Conservation (phyloP, 805 yeast species). For the Zygosaccharomyces gambellarensis region DNA sequence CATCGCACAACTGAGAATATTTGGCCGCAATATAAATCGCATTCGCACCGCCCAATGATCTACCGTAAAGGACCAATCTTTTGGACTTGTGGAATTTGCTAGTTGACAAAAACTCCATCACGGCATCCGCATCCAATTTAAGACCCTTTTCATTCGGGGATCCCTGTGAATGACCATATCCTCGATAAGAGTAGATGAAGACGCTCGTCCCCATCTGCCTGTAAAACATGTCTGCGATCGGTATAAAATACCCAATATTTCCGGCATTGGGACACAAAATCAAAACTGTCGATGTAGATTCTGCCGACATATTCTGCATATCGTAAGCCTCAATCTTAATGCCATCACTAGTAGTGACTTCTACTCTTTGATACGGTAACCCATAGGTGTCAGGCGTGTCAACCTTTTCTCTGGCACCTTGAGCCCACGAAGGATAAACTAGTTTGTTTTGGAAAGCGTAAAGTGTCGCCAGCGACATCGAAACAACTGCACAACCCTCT, state of each 20-base stretch:
- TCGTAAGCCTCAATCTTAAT: conserved; percentile 62
- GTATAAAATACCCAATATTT: conserved; percentile 86
- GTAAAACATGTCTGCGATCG: conserved; percentile 69
- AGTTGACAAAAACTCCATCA: conserved; percentile 50
- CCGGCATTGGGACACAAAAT: conserved; percentile 93
- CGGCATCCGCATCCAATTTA: conserved; percentile 74
- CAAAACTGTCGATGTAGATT: conserved; percentile 57
- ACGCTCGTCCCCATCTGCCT: conserved; percentile 65
- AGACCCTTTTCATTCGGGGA: conserved; percentile 70
- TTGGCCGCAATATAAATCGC: conserved; percentile 74
- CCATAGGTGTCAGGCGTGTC: conserved; percentile 72
- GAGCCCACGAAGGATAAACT: conserved; percentile 80
- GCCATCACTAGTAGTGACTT: conserved; percentile 64
- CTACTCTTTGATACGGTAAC: conserved; percentile 59
- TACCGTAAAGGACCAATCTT: conserved; percentile 65
- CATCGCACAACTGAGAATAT: conserved; percentile 48
- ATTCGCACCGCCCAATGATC: conserved; percentile 94
- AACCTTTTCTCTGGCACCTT: conserved; percentile 64
- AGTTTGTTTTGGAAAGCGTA: conserved; percentile 59
- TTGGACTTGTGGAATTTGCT: conserved; percentile 50
- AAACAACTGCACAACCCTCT: conserved; percentile 42
- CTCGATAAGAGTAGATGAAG: conserved; percentile 81
- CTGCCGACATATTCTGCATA: conserved; percentile 23
- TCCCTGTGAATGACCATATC: conserved; percentile 83
- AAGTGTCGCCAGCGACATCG: conserved; percentile 46